A percentile compares a stretch with the other conserved stretches of the same genome.
Evolutionary conservation across 805 yeast genomes (phyloP).

Genomic region (Kodamaea sagamina): DNA sequence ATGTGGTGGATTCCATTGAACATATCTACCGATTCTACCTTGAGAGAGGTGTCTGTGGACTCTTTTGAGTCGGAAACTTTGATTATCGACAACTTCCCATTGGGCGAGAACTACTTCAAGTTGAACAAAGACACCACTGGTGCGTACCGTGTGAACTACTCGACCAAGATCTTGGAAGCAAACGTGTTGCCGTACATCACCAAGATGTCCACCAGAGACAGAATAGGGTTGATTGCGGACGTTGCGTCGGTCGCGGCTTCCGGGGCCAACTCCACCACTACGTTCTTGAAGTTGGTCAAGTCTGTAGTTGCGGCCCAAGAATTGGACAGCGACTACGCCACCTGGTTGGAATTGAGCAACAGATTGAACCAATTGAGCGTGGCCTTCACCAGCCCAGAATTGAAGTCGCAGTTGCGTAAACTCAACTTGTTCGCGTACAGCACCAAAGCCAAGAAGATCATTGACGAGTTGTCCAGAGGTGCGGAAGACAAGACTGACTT

Average conservation of each 20-base stretch:
- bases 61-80: conserved; percentile 26
- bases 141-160: conserved; percentile 56
- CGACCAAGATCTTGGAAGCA: conserved; percentile 40
- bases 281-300: conserved; percentile 46
- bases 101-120: conserved; percentile 36
- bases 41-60: conserved; percentile 17
- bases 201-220: conserved; percentile 47
- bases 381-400: conserved; percentile 33
- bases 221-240: conserved; percentile 58
- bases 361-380: conserved; percentile 35
- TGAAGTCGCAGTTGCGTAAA: conserved; percentile 25
- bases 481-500: conserved; percentile 26
- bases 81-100: conserved; percentile 25
- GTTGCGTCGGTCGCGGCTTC: conserved; percentile 49
- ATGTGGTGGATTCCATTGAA: conserved; percentile 62
- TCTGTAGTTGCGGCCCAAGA: conserved; percentile 24
- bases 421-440: conserved; percentile 38
- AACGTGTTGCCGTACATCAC: conserved; percentile 42
- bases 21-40: conserved; percentile 23
- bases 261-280: conserved; percentile 42
- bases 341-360: conserved; percentile 56
- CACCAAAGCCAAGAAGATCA: conserved; percentile 28
- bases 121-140: conserved; percentile 54
- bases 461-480: conserved; percentile 21
- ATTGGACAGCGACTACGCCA: conserved; percentile 43